A percentile compares a stretch with the other conserved stretches of the same genome.
Conservation (phyloP, 1,284 basidiomycete species). For the Hortiboletus rubellus region DNA sequence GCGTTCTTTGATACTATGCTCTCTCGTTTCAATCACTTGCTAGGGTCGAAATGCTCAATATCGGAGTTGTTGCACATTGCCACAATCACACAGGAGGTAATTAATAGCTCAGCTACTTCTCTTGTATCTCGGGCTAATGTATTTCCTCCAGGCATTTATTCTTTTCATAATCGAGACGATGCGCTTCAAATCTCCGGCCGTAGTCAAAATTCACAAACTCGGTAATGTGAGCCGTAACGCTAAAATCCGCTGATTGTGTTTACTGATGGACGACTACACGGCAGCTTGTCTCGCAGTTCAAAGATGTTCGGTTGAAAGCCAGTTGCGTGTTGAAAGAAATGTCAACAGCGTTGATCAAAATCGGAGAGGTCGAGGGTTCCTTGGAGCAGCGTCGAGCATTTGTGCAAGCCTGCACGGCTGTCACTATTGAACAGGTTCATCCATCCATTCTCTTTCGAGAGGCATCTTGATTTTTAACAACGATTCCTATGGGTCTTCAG, state of each 20-base stretch:
- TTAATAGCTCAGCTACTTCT: not conserved
- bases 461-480: not conserved
- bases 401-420: conserved; percentile 49
- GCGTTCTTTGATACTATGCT: conserved; percentile 64
- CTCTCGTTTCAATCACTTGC: conserved; percentile 47
- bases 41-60: conserved; percentile 38
- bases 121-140: conserved; percentile 8
- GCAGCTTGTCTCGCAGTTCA: conserved; percentile 68
- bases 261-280: conserved; percentile 2
- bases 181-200: conserved; percentile 66
- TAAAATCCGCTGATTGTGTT: not conserved
- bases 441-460: not conserved
- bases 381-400: conserved; percentile 53
- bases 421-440: conserved; percentile 46
- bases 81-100: conserved; percentile 71
- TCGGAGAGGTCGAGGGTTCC: conserved; percentile 51
- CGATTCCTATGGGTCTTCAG: conserved; percentile 35
- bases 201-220: conserved; percentile 72
- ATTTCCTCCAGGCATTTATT: conserved; percentile 56
- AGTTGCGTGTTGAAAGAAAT: conserved; percentile 55
- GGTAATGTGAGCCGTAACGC: conserved; percentile 49
- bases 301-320: conserved; percentile 56
- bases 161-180: conserved; percentile 62
- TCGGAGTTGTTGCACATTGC: conserved; percentile 67
- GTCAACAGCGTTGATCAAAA: conserved; percentile 49